phyloP scores from a whole-genome alignment of 305 asterid species.

The Fraxinus floribunda region DNA sequence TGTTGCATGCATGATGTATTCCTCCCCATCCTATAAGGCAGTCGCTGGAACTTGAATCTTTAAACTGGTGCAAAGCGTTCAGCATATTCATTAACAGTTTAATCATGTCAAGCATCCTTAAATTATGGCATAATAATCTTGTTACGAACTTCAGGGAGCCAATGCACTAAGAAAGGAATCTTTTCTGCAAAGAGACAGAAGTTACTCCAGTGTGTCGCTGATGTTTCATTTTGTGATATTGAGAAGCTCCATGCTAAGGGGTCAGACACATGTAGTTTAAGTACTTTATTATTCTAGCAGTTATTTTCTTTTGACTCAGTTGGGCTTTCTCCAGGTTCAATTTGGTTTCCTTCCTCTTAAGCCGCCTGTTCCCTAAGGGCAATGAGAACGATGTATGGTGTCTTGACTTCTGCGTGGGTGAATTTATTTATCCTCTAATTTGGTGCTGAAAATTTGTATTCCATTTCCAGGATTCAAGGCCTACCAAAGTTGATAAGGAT shows the following conservation, averaged over 20 bases:
- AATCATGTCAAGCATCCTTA: not conserved
- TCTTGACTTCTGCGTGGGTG: slow-evolving; percentile 24
- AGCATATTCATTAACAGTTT: not conserved
- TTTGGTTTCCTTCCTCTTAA: slow-evolving; percentile 53
- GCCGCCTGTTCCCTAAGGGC: slow-evolving; percentile 51
- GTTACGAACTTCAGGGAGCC: slow-evolving; percentile 46
- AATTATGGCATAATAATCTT: not conserved
- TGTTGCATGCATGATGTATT: not conserved
- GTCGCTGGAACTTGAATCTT: not conserved
- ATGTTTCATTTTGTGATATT: slow-evolving; percentile 37
- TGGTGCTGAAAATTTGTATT: slow-evolving; percentile 7
- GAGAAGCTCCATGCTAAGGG: slow-evolving; percentile 46
- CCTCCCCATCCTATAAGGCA: not conserved
- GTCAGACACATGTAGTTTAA: slow-evolving; percentile 38
- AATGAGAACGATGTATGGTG: slow-evolving; percentile 44
- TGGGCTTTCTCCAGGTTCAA: slow-evolving; percentile 54
- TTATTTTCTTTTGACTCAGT: slow-evolving; percentile 26
- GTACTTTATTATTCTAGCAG: slow-evolving; percentile 23
- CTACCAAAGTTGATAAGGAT: slow-evolving; percentile 32
- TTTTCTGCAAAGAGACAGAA: slow-evolving; percentile 61
- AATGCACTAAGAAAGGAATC: slow-evolving; percentile 46
- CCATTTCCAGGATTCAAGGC: slow-evolving; percentile 34
- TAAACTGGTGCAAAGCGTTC: not conserved
- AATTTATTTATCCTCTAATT: not conserved
- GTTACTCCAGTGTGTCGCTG: slow-evolving; percentile 51